A percentile compares a stretch with the other conserved stretches of the same genome.
Evolutionary conservation across 345 rosid genomes (phyloP).

Genomic region (Linum trigynum): DNA sequence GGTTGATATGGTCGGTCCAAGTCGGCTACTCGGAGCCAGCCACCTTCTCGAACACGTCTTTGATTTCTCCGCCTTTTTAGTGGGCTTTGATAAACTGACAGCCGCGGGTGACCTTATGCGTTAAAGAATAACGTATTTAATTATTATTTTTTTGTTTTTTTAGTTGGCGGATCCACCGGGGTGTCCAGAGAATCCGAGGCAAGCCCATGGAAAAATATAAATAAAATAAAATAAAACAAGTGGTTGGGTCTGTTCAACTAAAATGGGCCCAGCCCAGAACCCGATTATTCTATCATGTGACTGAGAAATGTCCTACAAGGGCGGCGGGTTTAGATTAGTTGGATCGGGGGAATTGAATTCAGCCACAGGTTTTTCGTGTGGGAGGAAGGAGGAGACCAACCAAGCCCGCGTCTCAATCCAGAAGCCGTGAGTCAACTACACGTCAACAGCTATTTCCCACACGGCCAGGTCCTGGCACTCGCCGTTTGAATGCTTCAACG

Average conservation of each 20-base stretch:
- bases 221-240: no score
- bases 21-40: conserved; percentile 18
- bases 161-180: neutral
- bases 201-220: neutral
- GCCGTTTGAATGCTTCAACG: no score
- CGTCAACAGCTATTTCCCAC: neutral
- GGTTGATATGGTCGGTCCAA: conserved; percentile 22
- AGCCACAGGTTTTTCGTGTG: neutral
- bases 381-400: no score
- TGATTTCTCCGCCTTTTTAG: neutral
- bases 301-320: conserved; percentile 4
- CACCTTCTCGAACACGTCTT: conserved; percentile 18
- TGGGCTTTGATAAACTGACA: neutral
- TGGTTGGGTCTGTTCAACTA: neutral
- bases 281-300: conserved; percentile 1
- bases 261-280: neutral
- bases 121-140: no score
- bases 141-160: neutral
- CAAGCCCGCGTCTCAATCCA: neutral
- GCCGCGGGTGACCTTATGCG: no score
- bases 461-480: no score
- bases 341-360: neutral
- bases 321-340: conserved; percentile 5
- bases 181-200: neutral
- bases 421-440: conserved; percentile 6